A percentile compares a stretch with the other conserved stretches of the same genome.
Evolutionary conservation across 768 basidiomycete species (phyloP).

Genomic region (Termitomyces sp.): DNA sequence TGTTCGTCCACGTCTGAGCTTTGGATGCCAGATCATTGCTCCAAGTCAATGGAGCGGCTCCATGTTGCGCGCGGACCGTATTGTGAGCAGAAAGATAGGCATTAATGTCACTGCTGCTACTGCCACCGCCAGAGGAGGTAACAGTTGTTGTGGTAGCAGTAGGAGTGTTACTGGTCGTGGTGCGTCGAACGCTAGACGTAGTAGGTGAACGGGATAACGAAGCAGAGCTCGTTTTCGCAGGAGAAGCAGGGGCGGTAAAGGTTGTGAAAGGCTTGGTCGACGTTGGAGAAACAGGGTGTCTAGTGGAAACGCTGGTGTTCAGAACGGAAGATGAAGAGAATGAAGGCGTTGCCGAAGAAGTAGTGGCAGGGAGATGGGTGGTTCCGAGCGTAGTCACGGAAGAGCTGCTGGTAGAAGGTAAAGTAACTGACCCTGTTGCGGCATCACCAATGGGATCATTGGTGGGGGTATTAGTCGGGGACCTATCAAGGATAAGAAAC

Average conservation of each 20-base stretch:
- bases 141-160: constrained; percentile 10
- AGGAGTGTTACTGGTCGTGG: constrained; percentile 13
- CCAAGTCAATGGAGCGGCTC: constrained; percentile 63
- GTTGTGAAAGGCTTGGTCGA: constrained; percentile 8
- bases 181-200: constrained; percentile 12
- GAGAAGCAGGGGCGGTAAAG: constrained; percentile 7
- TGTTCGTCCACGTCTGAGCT: constrained; percentile 66
- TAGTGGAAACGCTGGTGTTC: constrained; percentile 8
- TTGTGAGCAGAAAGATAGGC: constrained; percentile 62
- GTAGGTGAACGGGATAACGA: constrained; percentile 14
- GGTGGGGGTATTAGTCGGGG: constrained; percentile 15
- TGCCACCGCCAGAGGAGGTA: constrained; percentile 11
- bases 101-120: constrained; percentile 38
- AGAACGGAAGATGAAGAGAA: neutral
- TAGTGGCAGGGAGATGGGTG: constrained; percentile 5
- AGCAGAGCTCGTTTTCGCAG: constrained; percentile 9
- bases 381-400: neutral
- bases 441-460: constrained; percentile 12
- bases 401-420: constrained; percentile 1
- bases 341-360: constrained; percentile 13
- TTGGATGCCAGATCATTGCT: constrained; percentile 50
- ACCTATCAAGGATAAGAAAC: neutral
- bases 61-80: constrained; percentile 53
- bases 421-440: constrained; percentile 7
- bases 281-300: constrained; percentile 5